Base-by-base conservation (phyloP, 2,329 filamentous ascomycete genomes). In the Botryotinia globosa region DNA sequence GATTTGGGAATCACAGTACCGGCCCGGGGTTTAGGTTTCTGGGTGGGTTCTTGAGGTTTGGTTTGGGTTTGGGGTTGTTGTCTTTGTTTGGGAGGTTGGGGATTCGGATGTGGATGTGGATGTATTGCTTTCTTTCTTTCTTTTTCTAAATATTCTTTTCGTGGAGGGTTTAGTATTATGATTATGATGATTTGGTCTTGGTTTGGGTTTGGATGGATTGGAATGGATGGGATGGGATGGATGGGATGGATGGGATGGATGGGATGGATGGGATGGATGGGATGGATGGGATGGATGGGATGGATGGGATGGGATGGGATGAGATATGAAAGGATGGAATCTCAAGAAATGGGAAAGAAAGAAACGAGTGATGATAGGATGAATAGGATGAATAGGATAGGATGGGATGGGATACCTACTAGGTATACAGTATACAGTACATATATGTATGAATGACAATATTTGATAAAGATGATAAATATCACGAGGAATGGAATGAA, bases 1-100 rank as follows among this genome's bases (percentile, higher is more conserved):
- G 63, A 66, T 51, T 67, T 42, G 44, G 64, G 48, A 54, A 39
- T 44, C 48, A 64, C 61, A 64, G 61, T 16, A 62, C 37, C n/a
- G n/a, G 10, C 14, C 48, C 12, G 5, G 48, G 48, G 48, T 54
- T 54, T 54, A 54, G 12, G 48, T 54, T n/a, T 54, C 25, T n/a
- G 48, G 48, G 48, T 54, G 48, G 48, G 48, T n/a, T n/a, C 10
- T 29, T 62, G 22, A 25, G 25, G 3, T 18, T 42, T 39, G 34
- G 22, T 61, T 61, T 61, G 32, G 58, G 16, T 8, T 39, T n/a
- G 34, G 45, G 45, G 18, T 61, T 61, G 8, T 16, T 4, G 7
- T 12, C 25, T 39, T 39, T 14, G 18, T 34, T 37, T n/a, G 22
- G 34, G 16, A 39, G 22, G n/a, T 14, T 12, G 20, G n/a, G 16